Percentiles rank a stretch among this genome's conserved stretches.
Conservation (phyloP, 306 rosid species). For the Sechiopsis laciniata region DNA sequence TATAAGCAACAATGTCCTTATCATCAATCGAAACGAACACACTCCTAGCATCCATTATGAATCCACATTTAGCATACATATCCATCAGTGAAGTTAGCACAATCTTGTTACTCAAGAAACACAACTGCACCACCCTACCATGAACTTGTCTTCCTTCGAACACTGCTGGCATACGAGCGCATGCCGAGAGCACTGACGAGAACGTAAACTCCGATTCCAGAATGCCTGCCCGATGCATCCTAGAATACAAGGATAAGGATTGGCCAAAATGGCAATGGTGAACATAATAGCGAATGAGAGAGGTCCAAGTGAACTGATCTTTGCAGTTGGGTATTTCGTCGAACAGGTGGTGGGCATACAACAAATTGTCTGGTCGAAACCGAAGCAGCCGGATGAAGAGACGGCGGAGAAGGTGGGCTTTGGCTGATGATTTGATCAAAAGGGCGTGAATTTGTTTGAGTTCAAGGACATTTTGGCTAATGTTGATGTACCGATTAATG, state of each 20-base stretch:
- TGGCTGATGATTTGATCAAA: slow-evolving; percentile 38
- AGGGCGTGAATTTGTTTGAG: slow-evolving; percentile 46
- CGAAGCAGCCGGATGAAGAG: slow-evolving; percentile 27
- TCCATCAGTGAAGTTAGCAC: slow-evolving; percentile 58
- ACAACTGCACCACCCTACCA: slow-evolving; percentile 35
- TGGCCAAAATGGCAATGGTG: slow-evolving; percentile 28
- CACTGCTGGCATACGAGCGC: slow-evolving; percentile 38
- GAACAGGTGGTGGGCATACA: slow-evolving; percentile 51
- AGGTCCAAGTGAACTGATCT: slow-evolving; percentile 51
- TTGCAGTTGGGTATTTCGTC: slow-evolving; percentile 42
- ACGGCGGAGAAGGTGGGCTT: slow-evolving; percentile 25
- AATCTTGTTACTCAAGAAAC: slow-evolving; percentile 45
- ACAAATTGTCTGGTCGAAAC: slow-evolving; percentile 26
- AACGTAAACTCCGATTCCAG: slow-evolving; percentile 53
- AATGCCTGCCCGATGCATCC: slow-evolving; percentile 49
- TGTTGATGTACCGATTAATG: slow-evolving; percentile 24
- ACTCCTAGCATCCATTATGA: slow-evolving; percentile 39
- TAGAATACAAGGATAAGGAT: slow-evolving; percentile 41
- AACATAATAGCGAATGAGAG: slow-evolving; percentile 42
- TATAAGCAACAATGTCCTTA: slow-evolving; percentile 62
- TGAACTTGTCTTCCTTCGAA: slow-evolving; percentile 56
- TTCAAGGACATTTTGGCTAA: slow-evolving; percentile 31
- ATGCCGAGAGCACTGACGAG: slow-evolving; percentile 57
- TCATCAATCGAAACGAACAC: slow-evolving; percentile 52
- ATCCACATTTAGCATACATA: slow-evolving; percentile 62